Base-by-base conservation (phyloP, 768 basidiomycete species). In the Russula earlei region DNA sequence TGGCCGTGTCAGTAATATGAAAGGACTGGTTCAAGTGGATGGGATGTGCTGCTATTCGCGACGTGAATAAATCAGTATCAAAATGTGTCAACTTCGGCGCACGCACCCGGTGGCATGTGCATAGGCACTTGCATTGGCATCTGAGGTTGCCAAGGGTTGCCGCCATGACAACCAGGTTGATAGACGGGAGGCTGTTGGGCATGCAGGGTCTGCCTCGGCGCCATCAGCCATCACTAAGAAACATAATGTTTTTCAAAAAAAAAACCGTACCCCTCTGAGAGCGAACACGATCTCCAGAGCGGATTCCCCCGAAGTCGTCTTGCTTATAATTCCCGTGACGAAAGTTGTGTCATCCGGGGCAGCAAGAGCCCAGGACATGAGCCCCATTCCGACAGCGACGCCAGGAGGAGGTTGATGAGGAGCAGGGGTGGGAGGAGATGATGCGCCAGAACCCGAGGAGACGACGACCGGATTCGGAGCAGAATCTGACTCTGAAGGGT, bases 401-500 rank as follows among this genome's bases (percentile, higher is more conserved):
- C 80, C 81, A 52, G 73, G 69, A 52, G 71, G 68, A 15, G 58
- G 53, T 19, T 52, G 49, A 10, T 69, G 62, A 10, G 67, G 62
- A 8, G 68, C 59, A 34, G 53, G 24, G n/a, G 42, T 52, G 37
- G 57, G 42, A 3, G 65, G 60, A 12, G 56, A 37, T 58, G 56
- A 33, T 58, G 64, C 17, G 4, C 73, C 74, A 22, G 74, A 69
- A 15, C 77, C 71, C 2, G 59, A 60, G 11, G 49, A 31, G 15
- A 33, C 46, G 22, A 59, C 52, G 11, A 56, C 36, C 2, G 51
- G 33, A 9, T 76, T 74, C 25, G 80, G 77, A 6, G 75, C 74
- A 22, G 81, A 77, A 52, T 78, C 76, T n/a, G 83, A 75, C 66
- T 91, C 88, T 14, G 88, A 75, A 22, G 87, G 88, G 66, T 91